Base-by-base conservation (phyloP, 2,329 filamentous ascomycete species). In the Colletotrichum echinochloae region DNA sequence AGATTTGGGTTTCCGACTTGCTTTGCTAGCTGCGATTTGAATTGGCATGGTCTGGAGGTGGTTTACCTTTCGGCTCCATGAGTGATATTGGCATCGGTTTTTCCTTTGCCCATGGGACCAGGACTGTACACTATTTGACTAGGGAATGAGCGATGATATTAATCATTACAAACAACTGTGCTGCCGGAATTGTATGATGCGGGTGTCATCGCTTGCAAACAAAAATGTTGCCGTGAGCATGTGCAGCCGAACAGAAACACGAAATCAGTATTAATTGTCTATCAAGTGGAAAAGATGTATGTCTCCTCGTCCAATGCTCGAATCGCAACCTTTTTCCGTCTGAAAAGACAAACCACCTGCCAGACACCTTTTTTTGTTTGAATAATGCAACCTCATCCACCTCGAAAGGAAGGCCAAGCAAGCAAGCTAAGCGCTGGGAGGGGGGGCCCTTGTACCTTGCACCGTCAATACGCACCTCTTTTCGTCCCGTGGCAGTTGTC, bases 111-210 rank as follows among this genome's bases (percentile, higher is more conserved):
- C 52, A 57, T 20, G 44, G 52, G 52, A 14, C 28, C 30, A 64
- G 65, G 54, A 49, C 59, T 71, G 68, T 71, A 71, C 65, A 71
- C 48, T 71, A 65, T 61, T 63, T 37, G 56, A 51, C 46, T 67
- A 61, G 67, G 56, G 23, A 67, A 67, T 49, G 63, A 62, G n/a
- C 49, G 28, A 55, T 39, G 59, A 67, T 14, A 66, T 51, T 52
- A 62, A 70, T 60, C 39, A 60, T 37, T 37, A 11, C 16, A 12
- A 51, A 51, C 20, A 4, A 39, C 5, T 33, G 3, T 16, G 5
- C 2, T 37, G 20, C 16, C 6, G 8, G 35, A 5, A 20, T 7
- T 28, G 4, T n/a, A 8, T n/a, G n/a, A n/a, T 26, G 23, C n/a
- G 6, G 6, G 28, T 49, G 23, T 7, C 23, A 49, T 16, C 23